phyloP scores from a whole-genome alignment of 257 asterid species.

The Ligustrum vulgare region DNA sequence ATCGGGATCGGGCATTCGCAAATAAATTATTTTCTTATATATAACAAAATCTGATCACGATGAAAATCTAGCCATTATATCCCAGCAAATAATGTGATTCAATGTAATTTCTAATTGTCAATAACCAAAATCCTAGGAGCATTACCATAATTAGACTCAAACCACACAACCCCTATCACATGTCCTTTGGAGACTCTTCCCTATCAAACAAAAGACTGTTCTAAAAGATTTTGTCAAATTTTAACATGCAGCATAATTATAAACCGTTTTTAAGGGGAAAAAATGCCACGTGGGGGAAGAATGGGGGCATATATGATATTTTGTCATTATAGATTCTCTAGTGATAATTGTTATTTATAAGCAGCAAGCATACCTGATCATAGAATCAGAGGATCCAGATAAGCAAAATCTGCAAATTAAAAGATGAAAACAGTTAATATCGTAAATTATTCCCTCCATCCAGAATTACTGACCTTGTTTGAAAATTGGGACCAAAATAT shows the following conservation, averaged over 20 bases:
- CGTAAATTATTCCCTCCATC: not conserved
- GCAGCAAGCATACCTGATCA: constrained; percentile 71
- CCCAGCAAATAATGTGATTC: not conserved
- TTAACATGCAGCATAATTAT: not conserved
- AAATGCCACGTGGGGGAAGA: not conserved
- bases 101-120: not conserved
- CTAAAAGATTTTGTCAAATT: not conserved
- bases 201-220: not conserved
- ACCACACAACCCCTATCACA: constrained; percentile 1
- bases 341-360: constrained; percentile 17
- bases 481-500: not conserved
- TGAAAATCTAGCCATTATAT: not conserved
- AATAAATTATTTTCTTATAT: not conserved
- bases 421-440: constrained; percentile 15
- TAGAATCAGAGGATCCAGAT: constrained; percentile 98
- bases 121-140: not conserved
- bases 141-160: constrained; percentile 1
- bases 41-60: not conserved
- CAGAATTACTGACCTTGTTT: not conserved
- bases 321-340: constrained; percentile 19
- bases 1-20: not conserved
- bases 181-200: not conserved
- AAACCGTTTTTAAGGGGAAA: not conserved
- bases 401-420: constrained; percentile 76
- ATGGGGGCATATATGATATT: constrained; percentile 5